Conservation (phyloP, 106 monocot species). For the Acorus gramineus region DNA sequence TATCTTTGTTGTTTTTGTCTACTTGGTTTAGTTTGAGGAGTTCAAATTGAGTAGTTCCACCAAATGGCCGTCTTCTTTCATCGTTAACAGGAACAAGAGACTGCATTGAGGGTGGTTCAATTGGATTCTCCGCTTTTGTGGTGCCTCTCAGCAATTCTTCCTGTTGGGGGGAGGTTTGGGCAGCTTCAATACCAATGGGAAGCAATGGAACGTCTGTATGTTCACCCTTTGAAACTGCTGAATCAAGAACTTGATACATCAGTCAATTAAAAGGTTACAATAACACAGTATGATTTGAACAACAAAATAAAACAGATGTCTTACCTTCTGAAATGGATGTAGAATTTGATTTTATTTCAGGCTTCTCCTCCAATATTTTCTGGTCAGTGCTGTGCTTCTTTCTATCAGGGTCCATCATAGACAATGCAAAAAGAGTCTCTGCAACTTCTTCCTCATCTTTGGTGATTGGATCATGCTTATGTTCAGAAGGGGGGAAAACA, state of each 20-base stretch:
- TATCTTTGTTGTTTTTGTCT: no score
- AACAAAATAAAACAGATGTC: no score
- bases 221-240: constrained; percentile 17
- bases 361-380: constrained; percentile 6
- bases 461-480: constrained; percentile 16
- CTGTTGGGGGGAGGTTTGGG: not conserved
- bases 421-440: constrained; percentile 23
- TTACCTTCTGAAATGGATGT: constrained; percentile 25
- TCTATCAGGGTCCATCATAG: constrained; percentile 1
- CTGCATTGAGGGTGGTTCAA: not conserved
- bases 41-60: no score
- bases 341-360: constrained; percentile 1
- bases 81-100: not conserved
- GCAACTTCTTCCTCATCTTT: constrained; percentile 50
- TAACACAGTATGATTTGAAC: not conserved
- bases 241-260: not conserved
- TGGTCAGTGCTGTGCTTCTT: not conserved
- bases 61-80: no score
- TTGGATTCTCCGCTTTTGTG: constrained; percentile 1
- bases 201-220: not conserved
- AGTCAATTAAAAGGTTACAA: not conserved
- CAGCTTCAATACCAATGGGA: not conserved
- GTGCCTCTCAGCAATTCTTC: constrained; percentile 1
- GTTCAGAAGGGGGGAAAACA: not conserved
- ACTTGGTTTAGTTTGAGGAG: no score